phyloP scores from a whole-genome alignment of 2,329 filamentous ascomycete genomes.

The Myriosclerotinia scirpicola region DNA sequence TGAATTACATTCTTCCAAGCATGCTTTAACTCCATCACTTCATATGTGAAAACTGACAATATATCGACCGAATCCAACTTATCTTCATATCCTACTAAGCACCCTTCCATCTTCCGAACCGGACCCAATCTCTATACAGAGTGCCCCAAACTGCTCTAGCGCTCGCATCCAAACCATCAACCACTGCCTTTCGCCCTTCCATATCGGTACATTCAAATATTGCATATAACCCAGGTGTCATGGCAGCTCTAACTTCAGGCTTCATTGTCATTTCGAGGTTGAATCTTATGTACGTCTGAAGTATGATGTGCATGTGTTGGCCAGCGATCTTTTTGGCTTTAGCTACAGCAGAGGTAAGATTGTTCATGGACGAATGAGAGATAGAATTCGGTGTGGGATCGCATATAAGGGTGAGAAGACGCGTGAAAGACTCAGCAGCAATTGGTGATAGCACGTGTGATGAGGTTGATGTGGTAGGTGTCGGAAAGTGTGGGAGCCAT shows the following conservation, averaged over 20 bases:
- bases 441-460: conserved; percentile 39
- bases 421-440: conserved; percentile 50
- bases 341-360: conserved; percentile 60
- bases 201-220: conserved; percentile 51
- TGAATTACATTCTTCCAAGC: not conserved
- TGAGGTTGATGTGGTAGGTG: conserved; percentile 38
- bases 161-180: conserved; percentile 59
- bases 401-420: conserved; percentile 54
- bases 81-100: not conserved
- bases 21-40: not conserved
- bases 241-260: conserved; percentile 52
- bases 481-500: conserved; percentile 41
- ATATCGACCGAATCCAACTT: not conserved
- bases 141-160: conserved; percentile 59
- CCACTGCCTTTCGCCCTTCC: conserved; percentile 57
- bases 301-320: conserved; percentile 60
- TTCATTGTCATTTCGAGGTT: conserved; percentile 57
- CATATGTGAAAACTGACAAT: not conserved
- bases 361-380: conserved; percentile 44
- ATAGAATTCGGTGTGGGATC: conserved; percentile 59
- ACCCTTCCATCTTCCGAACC: conserved; percentile 20
- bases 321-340: conserved; percentile 61
- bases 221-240: conserved; percentile 59
- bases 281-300: conserved; percentile 60
- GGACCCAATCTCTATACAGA: conserved; percentile 56